phyloP scores from a whole-genome alignment of 768 basidiomycete species.

The Pulveroboletus ravenelii region DNA sequence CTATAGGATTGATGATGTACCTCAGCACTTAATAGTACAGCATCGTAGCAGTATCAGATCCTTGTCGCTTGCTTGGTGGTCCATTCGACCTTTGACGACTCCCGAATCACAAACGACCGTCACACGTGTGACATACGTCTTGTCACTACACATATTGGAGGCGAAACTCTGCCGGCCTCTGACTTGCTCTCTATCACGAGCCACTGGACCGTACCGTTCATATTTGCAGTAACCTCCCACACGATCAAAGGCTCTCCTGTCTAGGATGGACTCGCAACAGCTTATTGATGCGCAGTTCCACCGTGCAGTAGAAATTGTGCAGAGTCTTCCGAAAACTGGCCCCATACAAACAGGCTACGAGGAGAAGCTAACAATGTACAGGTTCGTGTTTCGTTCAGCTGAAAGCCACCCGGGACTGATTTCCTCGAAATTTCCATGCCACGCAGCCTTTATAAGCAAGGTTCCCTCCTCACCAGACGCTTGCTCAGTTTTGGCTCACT shows the following conservation, averaged over 20 bases:
- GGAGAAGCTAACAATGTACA: constrained; percentile 92
- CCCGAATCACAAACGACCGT: background rate
- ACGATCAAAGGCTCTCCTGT: background rate
- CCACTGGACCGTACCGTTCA: background rate
- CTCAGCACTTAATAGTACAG: background rate
- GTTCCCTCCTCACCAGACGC: constrained; percentile 33
- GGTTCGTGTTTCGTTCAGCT: constrained; percentile 40
- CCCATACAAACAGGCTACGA: constrained; percentile 96
- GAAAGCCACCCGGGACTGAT: constrained; percentile 4
- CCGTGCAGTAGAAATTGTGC: constrained; percentile 91
- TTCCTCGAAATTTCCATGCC: background rate
- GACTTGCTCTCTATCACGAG: background rate
- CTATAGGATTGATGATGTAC: background rate
- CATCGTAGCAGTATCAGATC: background rate
- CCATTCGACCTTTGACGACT: too few relatives aligned
- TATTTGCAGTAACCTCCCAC: background rate
- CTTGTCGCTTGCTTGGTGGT: background rate
- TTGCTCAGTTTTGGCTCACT: background rate
- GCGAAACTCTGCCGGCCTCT: background rate
- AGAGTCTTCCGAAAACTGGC: constrained; percentile 86
- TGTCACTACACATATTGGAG: constrained; percentile 18
- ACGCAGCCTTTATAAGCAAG: constrained; percentile 89
- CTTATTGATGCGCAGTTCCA: constrained; percentile 84
- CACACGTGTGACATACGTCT: constrained; percentile 4
- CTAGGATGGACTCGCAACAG: constrained; percentile 54